phyloP scores from a whole-genome alignment of 306 rosid species.

The barrel medic (Medicago truncatula) region DNA sequence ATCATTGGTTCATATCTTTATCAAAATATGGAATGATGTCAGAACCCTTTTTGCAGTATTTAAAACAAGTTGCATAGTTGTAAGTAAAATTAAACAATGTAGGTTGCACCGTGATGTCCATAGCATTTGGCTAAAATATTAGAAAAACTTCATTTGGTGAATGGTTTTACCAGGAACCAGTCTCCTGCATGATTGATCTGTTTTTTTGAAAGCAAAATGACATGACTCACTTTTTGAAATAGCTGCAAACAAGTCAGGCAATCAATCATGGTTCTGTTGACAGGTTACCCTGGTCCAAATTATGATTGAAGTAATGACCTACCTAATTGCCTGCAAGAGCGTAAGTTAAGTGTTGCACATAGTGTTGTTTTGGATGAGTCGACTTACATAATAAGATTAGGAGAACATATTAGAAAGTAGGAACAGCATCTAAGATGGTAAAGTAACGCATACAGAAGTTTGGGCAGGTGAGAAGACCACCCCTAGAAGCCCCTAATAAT shows the following conservation, averaged over 20 bases:
- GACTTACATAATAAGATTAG: not conserved
- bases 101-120: not conserved
- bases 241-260: too few species aligned
- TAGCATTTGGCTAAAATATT: not conserved
- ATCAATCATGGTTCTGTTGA: too few species aligned
- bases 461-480: not conserved
- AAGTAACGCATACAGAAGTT: not conserved
- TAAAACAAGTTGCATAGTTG: not conserved
- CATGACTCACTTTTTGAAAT: too few species aligned
- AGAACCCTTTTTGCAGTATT: not conserved
- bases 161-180: too few species aligned
- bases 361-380: not conserved
- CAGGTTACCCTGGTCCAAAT: too few species aligned
- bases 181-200: too few species aligned
- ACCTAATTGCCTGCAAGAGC: not conserved
- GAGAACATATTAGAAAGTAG: constrained; percentile 5
- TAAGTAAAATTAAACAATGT: not conserved
- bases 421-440: not conserved
- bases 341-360: not conserved
- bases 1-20: constrained; percentile 5
- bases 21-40: not conserved
- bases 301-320: too few species aligned
- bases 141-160: too few species aligned
- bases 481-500: not conserved
- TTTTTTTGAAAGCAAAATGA: too few species aligned